phyloP scores from a whole-genome alignment of 1,284 basidiomycete species.

The Moesziomyces globuligerus region DNA sequence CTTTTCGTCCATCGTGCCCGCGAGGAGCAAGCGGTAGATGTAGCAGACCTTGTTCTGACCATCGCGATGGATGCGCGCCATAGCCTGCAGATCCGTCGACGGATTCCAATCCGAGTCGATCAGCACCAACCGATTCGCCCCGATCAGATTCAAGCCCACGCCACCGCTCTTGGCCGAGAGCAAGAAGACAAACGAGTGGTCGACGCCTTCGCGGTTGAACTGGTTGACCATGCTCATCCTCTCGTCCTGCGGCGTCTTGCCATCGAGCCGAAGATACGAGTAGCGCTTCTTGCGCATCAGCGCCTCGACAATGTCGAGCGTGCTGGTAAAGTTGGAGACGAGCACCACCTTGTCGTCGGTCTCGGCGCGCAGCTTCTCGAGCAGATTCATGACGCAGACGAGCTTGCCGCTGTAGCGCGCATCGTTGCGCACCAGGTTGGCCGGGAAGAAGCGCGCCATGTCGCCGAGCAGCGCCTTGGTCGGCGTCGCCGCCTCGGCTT shows the following conservation, averaged over 20 bases:
- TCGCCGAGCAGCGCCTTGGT: constrained; percentile 45
- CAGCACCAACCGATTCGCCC: constrained; percentile 87
- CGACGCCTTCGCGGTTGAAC: constrained; percentile 49
- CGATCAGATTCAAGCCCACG: constrained; percentile 97
- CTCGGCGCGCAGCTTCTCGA: constrained; percentile 74
- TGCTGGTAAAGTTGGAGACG: constrained; percentile 72
- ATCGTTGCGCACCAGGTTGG: constrained; percentile 43
- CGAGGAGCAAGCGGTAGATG: constrained; percentile 85
- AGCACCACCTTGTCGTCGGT: constrained; percentile 76
- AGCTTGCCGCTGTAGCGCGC: constrained; percentile 71
- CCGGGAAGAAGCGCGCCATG: constrained; percentile 36
- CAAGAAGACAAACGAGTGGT: constrained; percentile 78
- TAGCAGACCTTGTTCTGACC: constrained; percentile 87
- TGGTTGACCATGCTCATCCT: constrained; percentile 54
- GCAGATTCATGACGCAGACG: constrained; percentile 77
- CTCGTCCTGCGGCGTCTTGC: constrained; percentile 68
- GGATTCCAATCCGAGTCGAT: constrained; percentile 97
- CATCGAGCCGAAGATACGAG: constrained; percentile 86
- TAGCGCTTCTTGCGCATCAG: constrained; percentile 82
- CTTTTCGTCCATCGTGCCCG: constrained; percentile 68
- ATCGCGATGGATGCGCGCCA: constrained; percentile 87
- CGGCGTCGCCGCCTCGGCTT: constrained; percentile 43
- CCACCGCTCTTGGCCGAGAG: constrained; percentile 97
- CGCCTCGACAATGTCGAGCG: constrained; percentile 88
- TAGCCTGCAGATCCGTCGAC: constrained; percentile 85